phyloP scores from a whole-genome alignment of 2,329 filamentous ascomycete species.

The Ophiosphaerella korrae region DNA sequence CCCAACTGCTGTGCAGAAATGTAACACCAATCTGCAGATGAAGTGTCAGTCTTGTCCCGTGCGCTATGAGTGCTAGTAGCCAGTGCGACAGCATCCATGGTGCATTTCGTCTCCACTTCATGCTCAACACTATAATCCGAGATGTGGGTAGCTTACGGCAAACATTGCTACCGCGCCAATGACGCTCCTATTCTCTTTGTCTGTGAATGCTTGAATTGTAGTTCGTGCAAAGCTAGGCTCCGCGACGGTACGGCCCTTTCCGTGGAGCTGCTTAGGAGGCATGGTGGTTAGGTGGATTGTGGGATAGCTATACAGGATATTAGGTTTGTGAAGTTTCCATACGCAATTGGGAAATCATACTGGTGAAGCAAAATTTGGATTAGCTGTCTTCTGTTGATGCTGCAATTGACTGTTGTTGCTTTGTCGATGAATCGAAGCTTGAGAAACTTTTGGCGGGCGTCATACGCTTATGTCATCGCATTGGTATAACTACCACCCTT shows the following conservation, averaged over 20 bases:
- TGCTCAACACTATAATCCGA: background rate
- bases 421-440: slow-evolving; percentile 24
- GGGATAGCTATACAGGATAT: background rate
- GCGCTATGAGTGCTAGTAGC: background rate
- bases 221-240: slow-evolving; percentile 49
- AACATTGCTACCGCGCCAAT: slow-evolving; percentile 57
- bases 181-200: slow-evolving; percentile 56
- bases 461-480: slow-evolving; percentile 7
- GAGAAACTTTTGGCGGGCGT: slow-evolving; percentile 31
- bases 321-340: background rate
- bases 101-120: background rate
- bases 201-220: slow-evolving; percentile 50
- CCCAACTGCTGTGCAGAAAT: slow-evolving; percentile 60
- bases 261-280: slow-evolving; percentile 37
- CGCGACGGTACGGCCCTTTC: slow-evolving; percentile 31
- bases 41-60: slow-evolving; percentile 19
- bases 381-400: slow-evolving; percentile 2
- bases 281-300: slow-evolving; percentile 14
- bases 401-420: slow-evolving; percentile 13
- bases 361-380: background rate
- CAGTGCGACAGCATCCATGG: background rate
- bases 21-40: slow-evolving; percentile 54
- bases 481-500: too few species aligned
- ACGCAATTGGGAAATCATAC: slow-evolving; percentile 8
- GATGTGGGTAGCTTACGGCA: slow-evolving; percentile 50